phyloP scores from a whole-genome alignment of 164 flowering plant species.

The Euptelea pleiosperma region DNA sequence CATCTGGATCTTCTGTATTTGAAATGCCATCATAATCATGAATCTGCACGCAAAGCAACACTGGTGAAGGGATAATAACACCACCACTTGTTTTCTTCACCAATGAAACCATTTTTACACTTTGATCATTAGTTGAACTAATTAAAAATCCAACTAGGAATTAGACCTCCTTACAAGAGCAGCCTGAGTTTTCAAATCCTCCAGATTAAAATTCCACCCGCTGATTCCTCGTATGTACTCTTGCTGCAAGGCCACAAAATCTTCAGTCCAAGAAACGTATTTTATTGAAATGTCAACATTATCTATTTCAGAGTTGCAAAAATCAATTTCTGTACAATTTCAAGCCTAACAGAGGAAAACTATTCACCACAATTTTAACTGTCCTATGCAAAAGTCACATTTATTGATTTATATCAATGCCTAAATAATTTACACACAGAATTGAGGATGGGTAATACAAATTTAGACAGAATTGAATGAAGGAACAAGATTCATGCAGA shows the following conservation, averaged over 20 bases:
- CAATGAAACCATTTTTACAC: neutral
- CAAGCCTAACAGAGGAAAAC: no score
- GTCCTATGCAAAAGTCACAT: no score
- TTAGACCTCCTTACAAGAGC: slow-evolving; percentile 65
- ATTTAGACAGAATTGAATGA: no score
- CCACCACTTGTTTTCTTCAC: slow-evolving; percentile 6
- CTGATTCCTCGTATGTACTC: slow-evolving; percentile 95
- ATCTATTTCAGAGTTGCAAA: no score
- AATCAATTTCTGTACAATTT: no score
- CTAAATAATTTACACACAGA: no score
- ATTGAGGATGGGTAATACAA: no score
- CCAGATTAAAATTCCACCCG: slow-evolving; percentile 95
- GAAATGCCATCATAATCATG: slow-evolving; percentile 57
- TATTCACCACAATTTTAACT: no score
- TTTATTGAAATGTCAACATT: neutral
- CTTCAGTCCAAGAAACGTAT: slow-evolving; percentile 4
- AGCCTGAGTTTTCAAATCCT: slow-evolving; percentile 90
- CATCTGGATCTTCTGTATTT: slow-evolving; percentile 44
- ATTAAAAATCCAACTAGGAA: slow-evolving; percentile 4
- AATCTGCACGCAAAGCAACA: slow-evolving; percentile 46
- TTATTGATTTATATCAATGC: no score
- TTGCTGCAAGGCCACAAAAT: slow-evolving; percentile 55
- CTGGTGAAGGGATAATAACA: slow-evolving; percentile 8
- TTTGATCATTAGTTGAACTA: neutral
- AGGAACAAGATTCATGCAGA: no score